These are phyloP conservation scores for Noccaea bulbosa DNA, from an alignment of 345 rosid genomes.

Conservation along the genomic window DNA sequence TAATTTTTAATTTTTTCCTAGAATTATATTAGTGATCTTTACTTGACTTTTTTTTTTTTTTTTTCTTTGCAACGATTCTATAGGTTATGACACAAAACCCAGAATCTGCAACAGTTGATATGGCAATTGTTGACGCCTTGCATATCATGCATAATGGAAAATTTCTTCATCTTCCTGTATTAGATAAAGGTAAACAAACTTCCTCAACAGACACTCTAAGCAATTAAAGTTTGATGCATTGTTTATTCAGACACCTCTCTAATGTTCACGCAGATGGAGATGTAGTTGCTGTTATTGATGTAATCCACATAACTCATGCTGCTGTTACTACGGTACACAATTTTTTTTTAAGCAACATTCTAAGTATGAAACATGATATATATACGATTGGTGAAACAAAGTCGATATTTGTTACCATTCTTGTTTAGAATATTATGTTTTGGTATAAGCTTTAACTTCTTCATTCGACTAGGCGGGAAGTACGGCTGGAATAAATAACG, in stretches of 20 bases:
- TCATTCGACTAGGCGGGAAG: conserved; percentile 61
- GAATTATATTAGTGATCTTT: background rate
- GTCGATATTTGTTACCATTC: background rate
- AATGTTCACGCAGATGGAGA: conserved; percentile 67
- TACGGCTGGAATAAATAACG: conserved; percentile 69
- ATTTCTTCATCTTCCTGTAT: conserved; percentile 95
- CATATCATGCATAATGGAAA: conserved; percentile 95
- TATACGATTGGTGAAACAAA: conserved; percentile 4
- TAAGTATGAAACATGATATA: conserved; percentile 1
- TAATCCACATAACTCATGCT: conserved; percentile 90
- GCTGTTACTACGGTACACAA: conserved; percentile 86
- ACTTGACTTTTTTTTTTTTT: background rate
- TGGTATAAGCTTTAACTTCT: background rate
- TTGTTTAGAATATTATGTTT: conserved; percentile 8
- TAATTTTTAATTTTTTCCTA: background rate
- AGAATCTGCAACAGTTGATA: conserved; percentile 87
- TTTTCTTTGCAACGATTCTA: conserved; percentile 31
- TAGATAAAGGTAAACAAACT: conserved; percentile 67
- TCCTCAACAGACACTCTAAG: background rate
- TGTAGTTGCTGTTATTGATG: conserved; percentile 80
- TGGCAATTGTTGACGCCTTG: conserved; percentile 90
- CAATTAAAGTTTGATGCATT: background rate
- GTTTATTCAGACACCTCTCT: conserved; percentile 20
- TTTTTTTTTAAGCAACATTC: background rate
- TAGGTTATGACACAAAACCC: conserved; percentile 99